These are phyloP conservation scores for Penicillium steckii DNA, from an alignment of 495 filamentous ascomycete genomes.

Conservation along the genomic window DNA sequence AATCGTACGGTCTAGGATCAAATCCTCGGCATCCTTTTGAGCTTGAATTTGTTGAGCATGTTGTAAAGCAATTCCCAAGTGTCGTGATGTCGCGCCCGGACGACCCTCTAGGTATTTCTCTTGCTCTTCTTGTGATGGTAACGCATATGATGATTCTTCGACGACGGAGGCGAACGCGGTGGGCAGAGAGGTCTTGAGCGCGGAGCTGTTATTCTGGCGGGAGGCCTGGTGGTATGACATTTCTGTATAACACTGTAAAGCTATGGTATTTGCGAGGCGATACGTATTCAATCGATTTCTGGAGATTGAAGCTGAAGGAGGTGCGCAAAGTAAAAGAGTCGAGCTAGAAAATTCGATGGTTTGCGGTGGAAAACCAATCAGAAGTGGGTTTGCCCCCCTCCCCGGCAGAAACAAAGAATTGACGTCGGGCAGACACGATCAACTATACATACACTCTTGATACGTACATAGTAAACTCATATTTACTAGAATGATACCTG, in stretches of 20 bases:
- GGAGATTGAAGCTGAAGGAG: not conserved
- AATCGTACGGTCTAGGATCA: slow-evolving; percentile 68
- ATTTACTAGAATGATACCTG: no score
- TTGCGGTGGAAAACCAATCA: no score
- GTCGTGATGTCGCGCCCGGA: slow-evolving; percentile 48
- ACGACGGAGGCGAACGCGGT: slow-evolving; percentile 35
- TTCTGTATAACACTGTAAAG: slow-evolving; percentile 4
- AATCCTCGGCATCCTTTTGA: slow-evolving; percentile 68
- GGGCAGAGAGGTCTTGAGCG: slow-evolving; percentile 55
- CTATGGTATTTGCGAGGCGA: no score
- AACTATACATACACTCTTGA: no score
- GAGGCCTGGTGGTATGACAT: slow-evolving; percentile 20
- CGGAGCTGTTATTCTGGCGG: slow-evolving; percentile 46
- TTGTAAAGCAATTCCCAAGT: slow-evolving; percentile 65
- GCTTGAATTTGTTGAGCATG: slow-evolving; percentile 79
- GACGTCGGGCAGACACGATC: no score
- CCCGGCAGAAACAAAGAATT: no score
- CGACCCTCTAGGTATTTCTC: slow-evolving; percentile 28
- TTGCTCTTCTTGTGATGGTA: slow-evolving; percentile 36
- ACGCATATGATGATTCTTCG: slow-evolving; percentile 25
- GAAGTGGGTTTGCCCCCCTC: no score
- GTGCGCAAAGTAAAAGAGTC: no score
- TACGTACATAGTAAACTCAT: no score
- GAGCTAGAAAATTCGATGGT: no score
- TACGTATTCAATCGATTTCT: no score